phyloP scores from a whole-genome alignment of 139 green algal species.

The Chlamydomonas schloesseri region DNA sequence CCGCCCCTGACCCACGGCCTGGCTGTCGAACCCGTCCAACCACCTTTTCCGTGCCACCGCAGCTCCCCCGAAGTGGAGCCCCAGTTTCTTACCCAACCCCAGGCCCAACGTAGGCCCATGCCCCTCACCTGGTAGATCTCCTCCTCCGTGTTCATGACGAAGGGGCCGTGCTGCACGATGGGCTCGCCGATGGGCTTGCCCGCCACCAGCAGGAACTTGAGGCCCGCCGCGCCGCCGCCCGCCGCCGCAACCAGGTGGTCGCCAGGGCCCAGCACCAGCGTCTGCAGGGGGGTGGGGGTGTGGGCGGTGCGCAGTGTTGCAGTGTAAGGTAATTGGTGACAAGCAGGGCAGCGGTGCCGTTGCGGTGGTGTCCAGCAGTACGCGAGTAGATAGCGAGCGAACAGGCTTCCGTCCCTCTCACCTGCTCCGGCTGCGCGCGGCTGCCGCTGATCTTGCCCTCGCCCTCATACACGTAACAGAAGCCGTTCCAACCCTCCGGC shows the following conservation, averaged over 20 bases:
- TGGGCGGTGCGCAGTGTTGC: too few species aligned
- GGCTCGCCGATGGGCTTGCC: slow-evolving; percentile 89
- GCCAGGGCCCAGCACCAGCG: slow-evolving; percentile 62
- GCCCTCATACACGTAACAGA: slow-evolving; percentile 87
- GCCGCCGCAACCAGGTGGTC: slow-evolving; percentile 62
- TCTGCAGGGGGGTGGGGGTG: slow-evolving; percentile 3
- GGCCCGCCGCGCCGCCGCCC: slow-evolving; percentile 35
- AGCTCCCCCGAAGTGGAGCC: too few species aligned
- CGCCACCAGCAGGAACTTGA: slow-evolving; percentile 88
- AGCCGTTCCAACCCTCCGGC: slow-evolving; percentile 71
- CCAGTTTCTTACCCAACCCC: not conserved
- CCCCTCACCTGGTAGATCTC: slow-evolving; percentile 44
- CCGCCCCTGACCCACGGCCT: too few species aligned
- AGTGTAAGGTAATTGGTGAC: too few species aligned
- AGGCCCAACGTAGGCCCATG: not conserved
- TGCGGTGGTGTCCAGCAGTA: too few species aligned
- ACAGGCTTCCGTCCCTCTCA: too few species aligned
- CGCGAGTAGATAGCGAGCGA: too few species aligned
- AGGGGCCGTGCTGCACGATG: slow-evolving; percentile 89
- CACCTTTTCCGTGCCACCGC: too few species aligned
- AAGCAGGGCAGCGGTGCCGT: too few species aligned
- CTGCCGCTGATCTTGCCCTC: slow-evolving; percentile 72
- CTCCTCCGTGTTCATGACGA: slow-evolving; percentile 90
- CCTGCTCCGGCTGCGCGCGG: slow-evolving; percentile 63
- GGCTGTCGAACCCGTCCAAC: too few species aligned